These are phyloP conservation scores for Tripterygium wilfordii DNA, from an alignment of 177 flowering plant species.

Conservation along the genomic window DNA sequence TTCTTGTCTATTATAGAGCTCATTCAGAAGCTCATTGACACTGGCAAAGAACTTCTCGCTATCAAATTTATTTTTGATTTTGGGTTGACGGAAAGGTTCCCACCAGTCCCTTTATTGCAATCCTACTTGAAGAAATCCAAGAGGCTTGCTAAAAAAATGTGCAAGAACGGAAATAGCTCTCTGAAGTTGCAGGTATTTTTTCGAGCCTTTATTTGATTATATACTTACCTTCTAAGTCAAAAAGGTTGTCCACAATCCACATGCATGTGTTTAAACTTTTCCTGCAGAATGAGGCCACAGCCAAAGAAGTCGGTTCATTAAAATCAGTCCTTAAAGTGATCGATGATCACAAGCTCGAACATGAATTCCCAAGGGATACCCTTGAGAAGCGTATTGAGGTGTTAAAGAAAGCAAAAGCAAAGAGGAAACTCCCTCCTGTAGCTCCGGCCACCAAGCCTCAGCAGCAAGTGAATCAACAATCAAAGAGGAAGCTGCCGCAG, in stretches of 20 bases:
- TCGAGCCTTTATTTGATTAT: slow-evolving; percentile 4
- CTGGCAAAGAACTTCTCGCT: slow-evolving; percentile 50
- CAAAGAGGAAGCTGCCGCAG: slow-evolving; percentile 24
- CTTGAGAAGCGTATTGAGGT: slow-evolving; percentile 45
- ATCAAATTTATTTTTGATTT: slow-evolving; percentile 54
- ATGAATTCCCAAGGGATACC: slow-evolving; percentile 31
- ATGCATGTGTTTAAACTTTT: background rate
- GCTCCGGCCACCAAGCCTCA: slow-evolving; percentile 17
- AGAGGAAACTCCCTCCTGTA: slow-evolving; percentile 37
- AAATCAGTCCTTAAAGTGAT: slow-evolving; percentile 36
- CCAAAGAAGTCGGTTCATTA: slow-evolving; percentile 37
- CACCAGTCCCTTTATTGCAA: slow-evolving; percentile 58
- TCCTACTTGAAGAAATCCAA: slow-evolving; percentile 34
- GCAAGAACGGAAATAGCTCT: slow-evolving; percentile 37
- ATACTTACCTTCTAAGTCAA: background rate
- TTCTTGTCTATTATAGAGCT: slow-evolving; percentile 34
- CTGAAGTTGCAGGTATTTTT: slow-evolving; percentile 39
- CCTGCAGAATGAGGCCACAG: slow-evolving; percentile 50
- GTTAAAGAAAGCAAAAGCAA: slow-evolving; percentile 42
- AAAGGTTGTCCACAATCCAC: background rate
- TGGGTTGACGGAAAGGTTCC: slow-evolving; percentile 47
- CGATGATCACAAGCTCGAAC: slow-evolving; percentile 50
- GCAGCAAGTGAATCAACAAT: slow-evolving; percentile 11
- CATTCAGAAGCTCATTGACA: slow-evolving; percentile 41
- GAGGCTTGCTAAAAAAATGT: slow-evolving; percentile 32